Percentiles rank a stretch among this genome's conserved stretches.
These are phyloP conservation scores for Aspergillus kassunensis DNA, from an alignment of 495 filamentous ascomycete genomes.

Conservation along the genomic window DNA sequence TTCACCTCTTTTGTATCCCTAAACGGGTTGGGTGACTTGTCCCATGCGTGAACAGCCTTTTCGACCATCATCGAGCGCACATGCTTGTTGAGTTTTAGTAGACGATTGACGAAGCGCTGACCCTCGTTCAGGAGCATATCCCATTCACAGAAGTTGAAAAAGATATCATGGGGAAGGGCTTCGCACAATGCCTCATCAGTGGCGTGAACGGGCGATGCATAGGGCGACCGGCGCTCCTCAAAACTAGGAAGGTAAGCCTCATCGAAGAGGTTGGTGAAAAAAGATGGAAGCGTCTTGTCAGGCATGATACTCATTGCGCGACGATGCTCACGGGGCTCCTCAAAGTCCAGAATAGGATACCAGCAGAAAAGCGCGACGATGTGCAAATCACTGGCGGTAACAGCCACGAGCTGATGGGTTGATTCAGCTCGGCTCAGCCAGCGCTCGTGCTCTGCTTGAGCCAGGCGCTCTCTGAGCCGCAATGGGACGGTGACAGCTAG, in stretches of 20 bases:
- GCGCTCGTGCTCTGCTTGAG: conserved; percentile 23
- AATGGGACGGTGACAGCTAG: conserved; percentile 77
- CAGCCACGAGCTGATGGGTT: conserved; percentile 33
- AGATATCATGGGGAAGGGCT: conserved; percentile 59
- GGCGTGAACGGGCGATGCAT: conserved; percentile 61
- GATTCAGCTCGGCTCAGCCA: conserved; percentile 33
- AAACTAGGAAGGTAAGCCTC: conserved; percentile 66
- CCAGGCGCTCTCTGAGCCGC: conserved; percentile 46
- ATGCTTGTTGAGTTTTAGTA: conserved; percentile 61
- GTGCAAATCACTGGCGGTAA: conserved; percentile 33
- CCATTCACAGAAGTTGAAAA: conserved; percentile 81
- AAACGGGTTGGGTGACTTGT: conserved; percentile 78
- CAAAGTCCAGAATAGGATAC: conserved; percentile 86
- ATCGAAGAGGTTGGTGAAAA: conserved; percentile 84
- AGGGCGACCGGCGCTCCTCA: conserved; percentile 50
- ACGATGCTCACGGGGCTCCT: conserved; percentile 67
- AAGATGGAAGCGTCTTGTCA: conserved; percentile 66
- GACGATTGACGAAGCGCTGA: conserved; percentile 58
- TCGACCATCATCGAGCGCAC: conserved; percentile 67
- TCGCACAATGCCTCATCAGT: conserved; percentile 45
- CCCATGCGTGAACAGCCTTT: conserved; percentile 78
- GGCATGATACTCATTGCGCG: conserved; percentile 60
- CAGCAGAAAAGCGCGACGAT: conserved; percentile 64
- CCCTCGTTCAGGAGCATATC: conserved; percentile 85
- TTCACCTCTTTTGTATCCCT: conserved; percentile 46